A percentile compares a stretch with the other conserved stretches of the same genome.
Evolutionary conservation across 2,329 filamentous ascomycete species (phyloP).

Genomic region (Colletotrichum orchidophilum): DNA sequence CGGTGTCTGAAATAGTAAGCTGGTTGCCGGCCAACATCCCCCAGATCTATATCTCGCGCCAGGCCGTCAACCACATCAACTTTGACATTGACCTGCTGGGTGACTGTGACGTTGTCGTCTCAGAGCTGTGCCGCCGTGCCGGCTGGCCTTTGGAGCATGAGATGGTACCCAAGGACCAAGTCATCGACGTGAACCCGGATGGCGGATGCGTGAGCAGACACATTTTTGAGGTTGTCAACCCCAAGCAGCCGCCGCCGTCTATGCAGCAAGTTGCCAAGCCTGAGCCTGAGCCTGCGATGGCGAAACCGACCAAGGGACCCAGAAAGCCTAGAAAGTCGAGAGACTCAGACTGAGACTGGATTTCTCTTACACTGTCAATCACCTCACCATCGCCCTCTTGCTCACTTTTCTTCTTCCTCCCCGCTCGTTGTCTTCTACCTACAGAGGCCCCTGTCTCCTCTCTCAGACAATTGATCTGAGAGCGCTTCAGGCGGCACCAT

Average conservation of each 20-base stretch:
- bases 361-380: background rate
- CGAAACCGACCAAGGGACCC: constrained; percentile 20
- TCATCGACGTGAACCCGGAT: constrained; percentile 63
- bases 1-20: constrained; percentile 90
- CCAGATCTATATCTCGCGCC: constrained; percentile 89
- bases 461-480: constrained; percentile 7
- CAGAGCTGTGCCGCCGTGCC: constrained; percentile 83
- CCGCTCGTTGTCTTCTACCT: background rate
- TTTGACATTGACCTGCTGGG: constrained; percentile 98
- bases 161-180: constrained; percentile 78
- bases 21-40: constrained; percentile 82
- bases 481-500: background rate
- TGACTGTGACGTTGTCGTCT: constrained; percentile 90
- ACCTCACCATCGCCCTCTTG: constrained; percentile 4
- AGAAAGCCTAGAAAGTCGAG: constrained; percentile 24
- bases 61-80: constrained; percentile 87
- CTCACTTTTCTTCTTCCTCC: background rate
- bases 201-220: constrained; percentile 56
- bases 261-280: background rate
- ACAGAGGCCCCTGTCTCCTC: background rate
- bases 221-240: constrained; percentile 42
- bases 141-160: constrained; percentile 85
- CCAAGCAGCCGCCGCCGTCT: background rate
- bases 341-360: background rate
- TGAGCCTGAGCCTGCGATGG: background rate